A percentile compares a stretch with the other conserved stretches of the same genome.
These are phyloP conservation scores for Leccinum subatratum DNA, from an alignment of 1,284 basidiomycete species.

Conservation along the genomic window DNA sequence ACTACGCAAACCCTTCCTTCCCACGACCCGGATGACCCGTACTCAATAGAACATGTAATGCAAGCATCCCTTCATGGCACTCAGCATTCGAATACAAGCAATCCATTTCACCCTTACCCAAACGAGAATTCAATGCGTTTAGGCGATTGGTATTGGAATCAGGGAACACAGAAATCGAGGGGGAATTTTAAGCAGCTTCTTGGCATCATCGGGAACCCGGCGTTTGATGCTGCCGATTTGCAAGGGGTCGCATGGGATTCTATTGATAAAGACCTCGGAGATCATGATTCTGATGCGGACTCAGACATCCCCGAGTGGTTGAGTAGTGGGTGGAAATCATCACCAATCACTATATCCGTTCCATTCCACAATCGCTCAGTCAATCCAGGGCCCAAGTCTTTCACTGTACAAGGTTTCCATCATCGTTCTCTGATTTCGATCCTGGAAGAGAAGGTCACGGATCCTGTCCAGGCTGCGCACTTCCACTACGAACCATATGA, in stretches of 20 bases:
- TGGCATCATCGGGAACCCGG: neutral
- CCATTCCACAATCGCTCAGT: neutral
- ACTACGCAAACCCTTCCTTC: too few species aligned
- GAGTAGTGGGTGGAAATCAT: neutral
- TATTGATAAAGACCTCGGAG: neutral
- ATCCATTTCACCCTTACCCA: neutral
- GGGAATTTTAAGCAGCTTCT: neutral
- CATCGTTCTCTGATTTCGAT: neutral
- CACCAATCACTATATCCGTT: neutral
- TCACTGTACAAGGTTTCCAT: neutral
- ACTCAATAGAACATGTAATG: too few species aligned
- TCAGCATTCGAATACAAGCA: neutral
- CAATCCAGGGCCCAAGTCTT: neutral
- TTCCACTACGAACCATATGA: neutral
- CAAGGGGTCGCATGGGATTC: neutral
- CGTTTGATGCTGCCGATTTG: neutral
- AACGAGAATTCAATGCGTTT: neutral
- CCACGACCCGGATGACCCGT: too few species aligned
- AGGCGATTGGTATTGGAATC: neutral
- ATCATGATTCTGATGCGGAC: neutral
- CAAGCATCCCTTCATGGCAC: too few species aligned
- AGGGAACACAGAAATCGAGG: neutral
- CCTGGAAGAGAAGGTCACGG: neutral
- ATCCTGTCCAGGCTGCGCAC: neutral
- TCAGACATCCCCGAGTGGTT: neutral